Conservation (phyloP, 345 rosid species). For the Ceriops decandra region DNA sequence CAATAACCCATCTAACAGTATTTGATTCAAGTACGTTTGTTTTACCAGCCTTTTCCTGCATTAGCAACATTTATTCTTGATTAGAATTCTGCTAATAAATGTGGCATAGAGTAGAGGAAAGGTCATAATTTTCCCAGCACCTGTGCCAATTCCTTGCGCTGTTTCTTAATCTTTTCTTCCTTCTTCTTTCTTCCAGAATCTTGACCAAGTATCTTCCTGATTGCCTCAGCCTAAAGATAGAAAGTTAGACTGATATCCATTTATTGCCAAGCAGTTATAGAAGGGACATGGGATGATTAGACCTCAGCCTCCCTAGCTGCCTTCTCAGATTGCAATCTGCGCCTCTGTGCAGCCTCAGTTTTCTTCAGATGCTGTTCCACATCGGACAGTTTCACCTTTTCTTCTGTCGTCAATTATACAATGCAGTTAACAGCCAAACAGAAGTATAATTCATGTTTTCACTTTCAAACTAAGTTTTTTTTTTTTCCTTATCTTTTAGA, state of each 20-base stretch:
- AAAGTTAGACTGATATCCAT: conserved; percentile 9
- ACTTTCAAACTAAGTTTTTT: neutral
- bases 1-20: conserved; percentile 20
- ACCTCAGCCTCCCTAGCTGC: conserved; percentile 36
- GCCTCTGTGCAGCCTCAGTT: conserved; percentile 29
- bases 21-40: conserved; percentile 9
- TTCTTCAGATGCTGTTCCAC: conserved; percentile 24
- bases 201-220: conserved; percentile 29
- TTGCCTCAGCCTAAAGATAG: conserved; percentile 26
- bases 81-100: neutral
- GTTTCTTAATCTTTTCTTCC: conserved; percentile 27
- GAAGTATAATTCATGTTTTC: neutral
- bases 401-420: conserved; percentile 15
- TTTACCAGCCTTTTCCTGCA: conserved; percentile 17
- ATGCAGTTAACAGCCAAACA: neutral
- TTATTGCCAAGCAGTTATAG: neutral
- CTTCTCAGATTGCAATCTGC: conserved; percentile 27
- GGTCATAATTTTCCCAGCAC: neutral
- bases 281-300: neutral
- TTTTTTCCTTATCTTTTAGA: too few species aligned
- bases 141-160: conserved; percentile 20
- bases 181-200: conserved; percentile 29
- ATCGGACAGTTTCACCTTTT: conserved; percentile 21
- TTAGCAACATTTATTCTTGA: neutral
- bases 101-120: neutral